Percentiles rank a stretch among this genome's conserved stretches.
phyloP scores from a whole-genome alignment of 2,329 filamentous ascomycete genomes.

The Xylaria hypoxylon region DNA sequence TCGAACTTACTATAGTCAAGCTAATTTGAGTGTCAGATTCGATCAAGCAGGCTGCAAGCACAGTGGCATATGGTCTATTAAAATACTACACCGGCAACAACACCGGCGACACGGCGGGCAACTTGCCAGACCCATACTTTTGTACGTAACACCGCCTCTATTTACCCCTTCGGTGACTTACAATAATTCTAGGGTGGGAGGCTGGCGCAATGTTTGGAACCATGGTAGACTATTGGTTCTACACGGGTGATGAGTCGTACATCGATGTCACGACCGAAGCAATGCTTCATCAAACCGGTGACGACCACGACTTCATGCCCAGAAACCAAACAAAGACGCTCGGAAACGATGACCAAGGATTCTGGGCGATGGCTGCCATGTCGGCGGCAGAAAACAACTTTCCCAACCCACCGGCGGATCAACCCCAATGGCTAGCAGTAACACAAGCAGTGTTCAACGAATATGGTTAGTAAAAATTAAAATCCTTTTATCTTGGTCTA shows the following conservation, averaged over 20 bases:
- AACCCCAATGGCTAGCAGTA: slow-evolving; percentile 81
- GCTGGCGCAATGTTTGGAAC: slow-evolving; percentile 77
- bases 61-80: slow-evolving; percentile 50
- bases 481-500: background rate
- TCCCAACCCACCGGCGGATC: slow-evolving; percentile 70
- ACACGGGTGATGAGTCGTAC: slow-evolving; percentile 75
- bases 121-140: slow-evolving; percentile 71
- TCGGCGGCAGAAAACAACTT: slow-evolving; percentile 81
- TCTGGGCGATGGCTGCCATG: slow-evolving; percentile 88
- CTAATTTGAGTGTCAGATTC: slow-evolving; percentile 60
- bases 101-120: slow-evolving; percentile 68
- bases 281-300: slow-evolving; percentile 69
- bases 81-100: slow-evolving; percentile 63
- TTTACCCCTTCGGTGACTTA: slow-evolving; percentile 36
- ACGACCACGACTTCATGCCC: slow-evolving; percentile 74
- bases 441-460: slow-evolving; percentile 85
- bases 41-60: slow-evolving; percentile 56
- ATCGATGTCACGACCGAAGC: slow-evolving; percentile 69
- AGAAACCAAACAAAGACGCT: slow-evolving; percentile 70
- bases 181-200: slow-evolving; percentile 70
- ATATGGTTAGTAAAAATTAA: slow-evolving; percentile 56
- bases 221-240: slow-evolving; percentile 77
- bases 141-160: slow-evolving; percentile 59
- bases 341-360: slow-evolving; percentile 82
- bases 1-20: slow-evolving; percentile 23